A percentile compares a stretch with the other conserved stretches of the same genome.
phyloP scores from a whole-genome alignment of 345 rosid species.

The Diplotaxis tenuifolia region DNA sequence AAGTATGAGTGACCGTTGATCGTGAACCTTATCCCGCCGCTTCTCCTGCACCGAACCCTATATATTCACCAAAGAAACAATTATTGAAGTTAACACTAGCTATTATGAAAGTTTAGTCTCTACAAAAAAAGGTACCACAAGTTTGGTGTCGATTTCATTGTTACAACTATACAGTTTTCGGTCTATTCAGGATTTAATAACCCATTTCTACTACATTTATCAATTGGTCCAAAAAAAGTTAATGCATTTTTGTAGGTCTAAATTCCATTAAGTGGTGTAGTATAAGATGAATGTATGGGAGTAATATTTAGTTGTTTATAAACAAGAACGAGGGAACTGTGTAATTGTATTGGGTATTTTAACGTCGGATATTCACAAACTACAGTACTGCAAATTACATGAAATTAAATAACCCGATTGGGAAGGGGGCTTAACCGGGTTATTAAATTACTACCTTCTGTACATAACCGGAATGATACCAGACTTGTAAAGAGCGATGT shows the following conservation, averaged over 20 bases:
- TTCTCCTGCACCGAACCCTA: constrained; percentile 68
- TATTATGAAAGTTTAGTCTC: background rate
- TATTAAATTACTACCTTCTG: constrained; percentile 42
- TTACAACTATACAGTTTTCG: constrained; percentile 6
- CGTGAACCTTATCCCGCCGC: constrained; percentile 72
- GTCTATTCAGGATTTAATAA: constrained; percentile 13
- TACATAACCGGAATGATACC: constrained; percentile 72
- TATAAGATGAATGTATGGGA: background rate
- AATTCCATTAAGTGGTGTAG: background rate
- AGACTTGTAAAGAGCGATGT: constrained; percentile 63
- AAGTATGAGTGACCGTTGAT: constrained; percentile 79
- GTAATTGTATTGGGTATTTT: background rate
- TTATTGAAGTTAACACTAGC: background rate
- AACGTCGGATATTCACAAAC: background rate
- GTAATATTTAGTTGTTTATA: background rate
- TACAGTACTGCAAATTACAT: background rate
- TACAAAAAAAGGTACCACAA: background rate
- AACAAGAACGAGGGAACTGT: too few relatives aligned
- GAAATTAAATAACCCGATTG: background rate
- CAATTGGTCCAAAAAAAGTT: constrained; percentile 23
- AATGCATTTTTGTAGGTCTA: constrained; percentile 23
- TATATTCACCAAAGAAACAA: background rate
- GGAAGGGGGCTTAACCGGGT: background rate
- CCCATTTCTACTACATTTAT: constrained; percentile 23
- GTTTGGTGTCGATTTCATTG: background rate